These are phyloP conservation scores for Macadamia integrifolia DNA, from an alignment of 164 flowering plant genomes.

Conservation along the genomic window DNA sequence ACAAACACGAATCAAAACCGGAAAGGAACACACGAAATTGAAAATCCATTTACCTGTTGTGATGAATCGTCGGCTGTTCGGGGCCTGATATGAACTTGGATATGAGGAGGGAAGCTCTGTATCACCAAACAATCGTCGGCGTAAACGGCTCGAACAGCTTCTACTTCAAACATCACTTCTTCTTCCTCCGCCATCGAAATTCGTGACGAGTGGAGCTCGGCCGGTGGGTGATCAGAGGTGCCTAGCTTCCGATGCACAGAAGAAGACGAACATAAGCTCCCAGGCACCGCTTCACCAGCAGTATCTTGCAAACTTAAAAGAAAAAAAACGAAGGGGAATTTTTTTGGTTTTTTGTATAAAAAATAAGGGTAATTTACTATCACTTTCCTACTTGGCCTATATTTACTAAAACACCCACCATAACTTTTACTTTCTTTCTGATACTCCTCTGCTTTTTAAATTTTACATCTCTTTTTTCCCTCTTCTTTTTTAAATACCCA, in stretches of 20 bases:
- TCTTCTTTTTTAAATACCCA: too few relatives aligned
- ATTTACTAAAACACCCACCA: too few relatives aligned
- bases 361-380: too few relatives aligned
- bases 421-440: too few relatives aligned
- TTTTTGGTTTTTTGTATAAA: too few relatives aligned
- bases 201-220: background rate
- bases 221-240: background rate
- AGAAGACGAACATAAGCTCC: too few relatives aligned
- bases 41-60: slow-evolving; percentile 50
- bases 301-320: too few relatives aligned
- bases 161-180: slow-evolving; percentile 57
- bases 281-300: too few relatives aligned
- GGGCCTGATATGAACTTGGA: slow-evolving; percentile 63
- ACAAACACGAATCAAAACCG: background rate
- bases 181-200: slow-evolving; percentile 40
- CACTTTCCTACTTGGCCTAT: too few relatives aligned
- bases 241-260: background rate
- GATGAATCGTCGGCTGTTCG: slow-evolving; percentile 80
- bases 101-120: slow-evolving; percentile 50
- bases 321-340: too few relatives aligned
- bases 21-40: background rate
- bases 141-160: slow-evolving; percentile 75
- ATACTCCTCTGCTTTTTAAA: too few relatives aligned
- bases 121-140: slow-evolving; percentile 60
- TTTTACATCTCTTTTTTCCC: too few relatives aligned